phyloP scores from a whole-genome alignment of 768 basidiomycete genomes.

The Leccinellum rugosiceps region DNA sequence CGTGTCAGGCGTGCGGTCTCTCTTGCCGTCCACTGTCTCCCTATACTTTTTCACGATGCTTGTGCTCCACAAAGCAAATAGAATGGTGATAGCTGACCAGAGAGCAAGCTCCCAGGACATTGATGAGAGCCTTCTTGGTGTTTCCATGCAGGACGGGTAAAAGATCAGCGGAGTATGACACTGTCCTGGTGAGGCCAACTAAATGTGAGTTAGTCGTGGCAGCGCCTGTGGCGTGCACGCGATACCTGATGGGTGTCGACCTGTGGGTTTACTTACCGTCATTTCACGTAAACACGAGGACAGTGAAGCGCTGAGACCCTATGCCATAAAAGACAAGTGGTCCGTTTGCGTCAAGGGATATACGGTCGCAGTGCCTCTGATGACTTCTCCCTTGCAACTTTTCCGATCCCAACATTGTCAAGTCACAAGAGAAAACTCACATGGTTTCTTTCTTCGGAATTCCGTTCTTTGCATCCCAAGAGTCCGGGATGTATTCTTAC shows the following conservation, averaged over 20 bases:
- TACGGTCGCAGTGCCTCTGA: neutral
- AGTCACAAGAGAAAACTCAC: neutral
- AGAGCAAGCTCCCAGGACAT: conserved; percentile 18
- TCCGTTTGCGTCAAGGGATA: conserved; percentile 2
- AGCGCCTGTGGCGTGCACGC: neutral
- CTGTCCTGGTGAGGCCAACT: neutral
- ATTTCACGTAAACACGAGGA: conserved; percentile 6
- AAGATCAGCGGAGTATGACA: neutral
- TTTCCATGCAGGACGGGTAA: conserved; percentile 9
- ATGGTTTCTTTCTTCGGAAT: conserved; percentile 7
- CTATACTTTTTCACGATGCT: neutral
- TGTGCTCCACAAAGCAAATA: conserved; percentile 23
- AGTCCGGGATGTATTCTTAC: conserved; percentile 8
- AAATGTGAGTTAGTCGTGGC: conserved; percentile 2
- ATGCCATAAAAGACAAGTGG: neutral
- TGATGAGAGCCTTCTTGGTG: conserved; percentile 2
- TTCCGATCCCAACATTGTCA: neutral
- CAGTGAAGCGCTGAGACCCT: neutral
- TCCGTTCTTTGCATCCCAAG: neutral
- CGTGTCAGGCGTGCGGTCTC: neutral
- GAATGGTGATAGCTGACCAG: conserved; percentile 17
- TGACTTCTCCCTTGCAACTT: neutral
- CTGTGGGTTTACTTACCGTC: neutral
- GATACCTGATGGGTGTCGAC: conserved; percentile 1
- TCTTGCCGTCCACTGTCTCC: neutral